phyloP scores from a whole-genome alignment of 495 filamentous ascomycete genomes.

The Entonaema liquescens region DNA sequence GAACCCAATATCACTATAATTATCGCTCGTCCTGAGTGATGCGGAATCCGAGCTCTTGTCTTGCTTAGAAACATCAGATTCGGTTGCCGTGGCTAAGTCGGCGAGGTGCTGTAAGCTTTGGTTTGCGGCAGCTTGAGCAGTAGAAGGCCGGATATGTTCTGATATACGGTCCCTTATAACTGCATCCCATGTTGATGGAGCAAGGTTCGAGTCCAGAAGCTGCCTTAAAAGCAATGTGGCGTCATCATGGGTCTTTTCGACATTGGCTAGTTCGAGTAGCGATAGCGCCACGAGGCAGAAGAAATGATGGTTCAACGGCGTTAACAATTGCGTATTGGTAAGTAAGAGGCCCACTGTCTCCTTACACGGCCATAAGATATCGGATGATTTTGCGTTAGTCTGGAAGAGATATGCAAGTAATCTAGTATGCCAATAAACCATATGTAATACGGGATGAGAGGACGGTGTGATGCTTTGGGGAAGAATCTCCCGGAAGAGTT shows the following conservation, averaged over 20 bases:
- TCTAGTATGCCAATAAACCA: constrained; percentile 78
- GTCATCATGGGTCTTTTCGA: constrained; percentile 47
- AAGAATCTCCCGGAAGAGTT: constrained; percentile 59
- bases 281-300: constrained; percentile 71
- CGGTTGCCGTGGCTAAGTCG: constrained; percentile 64
- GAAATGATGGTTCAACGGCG: constrained; percentile 78
- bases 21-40: constrained; percentile 40
- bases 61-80: constrained; percentile 37
- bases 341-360: constrained; percentile 64
- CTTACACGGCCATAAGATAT: constrained; percentile 70
- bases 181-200: constrained; percentile 55
- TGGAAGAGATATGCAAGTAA: constrained; percentile 68
- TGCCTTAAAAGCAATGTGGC: constrained; percentile 46
- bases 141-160: constrained; percentile 47
- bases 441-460: constrained; percentile 63
- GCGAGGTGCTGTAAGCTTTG: constrained; percentile 69
- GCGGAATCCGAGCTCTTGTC: constrained; percentile 28
- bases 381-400: constrained; percentile 48
- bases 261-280: constrained; percentile 68
- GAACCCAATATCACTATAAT: constrained; percentile 43
- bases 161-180: constrained; percentile 59
- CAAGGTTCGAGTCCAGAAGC: constrained; percentile 47
- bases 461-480: constrained; percentile 47
- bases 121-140: constrained; percentile 46
- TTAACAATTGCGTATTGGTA: constrained; percentile 63